Base-by-base conservation (phyloP, 1,284 basidiomycete genomes). In the Cryptococcus wingfieldii region DNA sequence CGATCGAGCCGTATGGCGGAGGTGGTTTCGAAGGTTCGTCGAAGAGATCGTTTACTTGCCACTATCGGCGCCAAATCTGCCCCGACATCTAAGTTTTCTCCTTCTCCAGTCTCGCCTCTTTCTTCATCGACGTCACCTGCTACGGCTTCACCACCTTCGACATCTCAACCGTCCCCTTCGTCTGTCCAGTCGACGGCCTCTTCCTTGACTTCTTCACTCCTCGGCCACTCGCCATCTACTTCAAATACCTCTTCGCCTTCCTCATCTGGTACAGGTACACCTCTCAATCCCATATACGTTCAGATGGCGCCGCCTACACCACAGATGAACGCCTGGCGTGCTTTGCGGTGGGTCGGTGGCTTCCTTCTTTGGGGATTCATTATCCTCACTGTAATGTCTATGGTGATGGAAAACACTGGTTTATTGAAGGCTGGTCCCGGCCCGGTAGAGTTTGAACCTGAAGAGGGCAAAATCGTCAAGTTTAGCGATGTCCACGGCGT, bases 401-500 rank as follows among this genome's bases (percentile, higher is more conserved):
- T 95, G 47, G 81, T 96, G 63, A 83, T 96, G 69, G 94, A 96
- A 76, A 94, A 91, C 70, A 88, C 89, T 28, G 92, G 92, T 9
- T 80, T 95, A 43, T 83, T 95, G 78, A 95, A 94, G 78, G 86
- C 89, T 8, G 90, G 88, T 1, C 86, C 87, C 9, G 71, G 69
- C 19, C 75, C 75, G 3, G 79, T 79, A 58, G 83, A 83, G 59
- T 83, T 83, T 57, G 79, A 79, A 38, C 79, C 75, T 1, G 76
- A 77, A 50, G 77, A 77, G 59, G 87, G 87, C 41, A 90, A 90
- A 67, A 81, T 84, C 0, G 86, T 91, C 78, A 92, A 85, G 67
- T 96, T 96, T 71, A 86, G 83, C 61, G 94, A 96, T 76, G 91
- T 97, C 5, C 90, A 96, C 64, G 93, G 93, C 46, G 88, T 92